A percentile compares a stretch with the other conserved stretches of the same genome.
Conservation (phyloP, 306 rosid species). For the Quercus aquifolioides region DNA sequence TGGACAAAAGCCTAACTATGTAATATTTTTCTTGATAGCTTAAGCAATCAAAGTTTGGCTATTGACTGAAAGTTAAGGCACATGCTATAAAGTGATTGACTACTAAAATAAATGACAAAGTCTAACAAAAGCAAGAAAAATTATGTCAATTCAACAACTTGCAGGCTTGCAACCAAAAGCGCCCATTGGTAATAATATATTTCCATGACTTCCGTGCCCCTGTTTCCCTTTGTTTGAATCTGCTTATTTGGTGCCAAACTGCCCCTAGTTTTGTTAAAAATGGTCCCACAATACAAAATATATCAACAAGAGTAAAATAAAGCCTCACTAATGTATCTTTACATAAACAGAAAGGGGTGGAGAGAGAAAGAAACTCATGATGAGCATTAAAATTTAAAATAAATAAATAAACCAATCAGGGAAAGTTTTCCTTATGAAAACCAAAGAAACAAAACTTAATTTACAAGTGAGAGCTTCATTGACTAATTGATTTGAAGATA, state of each 20-base stretch:
- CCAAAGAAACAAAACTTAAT: constrained; percentile 25
- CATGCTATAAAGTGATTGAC: not conserved
- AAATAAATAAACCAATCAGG: not conserved
- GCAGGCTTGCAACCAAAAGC: constrained; percentile 25
- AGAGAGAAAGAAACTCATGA: not conserved
- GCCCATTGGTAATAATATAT: constrained; percentile 25
- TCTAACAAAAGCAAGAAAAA: not conserved
- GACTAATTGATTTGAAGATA: not conserved
- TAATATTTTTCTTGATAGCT: not conserved
- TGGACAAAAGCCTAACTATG: not conserved
- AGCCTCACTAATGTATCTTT: constrained; percentile 1
- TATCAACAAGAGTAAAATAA: not conserved
- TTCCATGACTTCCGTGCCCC: not conserved
- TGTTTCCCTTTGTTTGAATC: constrained; percentile 3
- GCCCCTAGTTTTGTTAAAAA: constrained; percentile 53
- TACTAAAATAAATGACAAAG: not conserved
- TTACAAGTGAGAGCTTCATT: constrained; percentile 34
- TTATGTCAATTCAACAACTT: not conserved
- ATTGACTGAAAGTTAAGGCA: not conserved
- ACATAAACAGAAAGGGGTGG: not conserved
- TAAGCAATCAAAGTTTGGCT: not conserved
- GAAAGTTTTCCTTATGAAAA: constrained; percentile 15
- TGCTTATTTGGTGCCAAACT: not conserved
- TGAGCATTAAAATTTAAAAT: constrained; percentile 1
- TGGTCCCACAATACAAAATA: not conserved